phyloP scores from a whole-genome alignment of 106 monocot species.

The Amphibolis antarctica region DNA sequence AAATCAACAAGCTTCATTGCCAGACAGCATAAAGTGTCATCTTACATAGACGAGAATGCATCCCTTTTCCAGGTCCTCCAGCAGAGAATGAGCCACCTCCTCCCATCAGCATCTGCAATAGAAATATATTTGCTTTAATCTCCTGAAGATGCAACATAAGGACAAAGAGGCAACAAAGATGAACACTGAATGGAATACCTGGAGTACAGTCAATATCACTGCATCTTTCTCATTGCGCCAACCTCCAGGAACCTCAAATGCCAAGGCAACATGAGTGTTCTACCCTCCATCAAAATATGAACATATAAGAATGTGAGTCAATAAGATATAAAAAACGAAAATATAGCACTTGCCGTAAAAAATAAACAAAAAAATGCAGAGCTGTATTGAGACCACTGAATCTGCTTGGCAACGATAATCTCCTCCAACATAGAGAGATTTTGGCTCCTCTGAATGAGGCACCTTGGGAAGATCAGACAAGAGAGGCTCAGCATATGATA shows the following conservation, averaged over 20 bases:
- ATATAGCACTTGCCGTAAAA: neutral
- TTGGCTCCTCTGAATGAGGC: slow-evolving; percentile 38
- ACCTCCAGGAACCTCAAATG: slow-evolving; percentile 81
- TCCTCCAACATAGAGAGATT: slow-evolving; percentile 62
- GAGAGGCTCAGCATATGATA: slow-evolving; percentile 56
- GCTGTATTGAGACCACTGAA: slow-evolving; percentile 31
- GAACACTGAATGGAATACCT: slow-evolving; percentile 25
- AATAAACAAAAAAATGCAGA: neutral
- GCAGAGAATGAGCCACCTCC: slow-evolving; percentile 75
- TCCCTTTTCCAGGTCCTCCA: slow-evolving; percentile 79
- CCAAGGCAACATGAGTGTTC: slow-evolving; percentile 63
- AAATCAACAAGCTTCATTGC: neutral
- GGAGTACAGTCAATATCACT: slow-evolving; percentile 61
- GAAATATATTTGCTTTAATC: neutral
- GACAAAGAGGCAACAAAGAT: neutral
- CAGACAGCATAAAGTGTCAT: neutral
- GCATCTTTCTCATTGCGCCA: slow-evolving; percentile 73
- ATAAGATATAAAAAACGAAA: neutral
- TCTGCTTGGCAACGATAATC: slow-evolving; percentile 68
- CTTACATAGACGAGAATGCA: slow-evolving; percentile 40
- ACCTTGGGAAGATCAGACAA: slow-evolving; percentile 49
- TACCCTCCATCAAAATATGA: slow-evolving; percentile 17
- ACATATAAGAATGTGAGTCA: neutral
- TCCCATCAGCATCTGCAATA: slow-evolving; percentile 62
- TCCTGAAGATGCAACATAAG: neutral